Evolutionary conservation across 2,329 filamentous ascomycete genomes (phyloP).

Genomic region (Xylaria sp.): DNA sequence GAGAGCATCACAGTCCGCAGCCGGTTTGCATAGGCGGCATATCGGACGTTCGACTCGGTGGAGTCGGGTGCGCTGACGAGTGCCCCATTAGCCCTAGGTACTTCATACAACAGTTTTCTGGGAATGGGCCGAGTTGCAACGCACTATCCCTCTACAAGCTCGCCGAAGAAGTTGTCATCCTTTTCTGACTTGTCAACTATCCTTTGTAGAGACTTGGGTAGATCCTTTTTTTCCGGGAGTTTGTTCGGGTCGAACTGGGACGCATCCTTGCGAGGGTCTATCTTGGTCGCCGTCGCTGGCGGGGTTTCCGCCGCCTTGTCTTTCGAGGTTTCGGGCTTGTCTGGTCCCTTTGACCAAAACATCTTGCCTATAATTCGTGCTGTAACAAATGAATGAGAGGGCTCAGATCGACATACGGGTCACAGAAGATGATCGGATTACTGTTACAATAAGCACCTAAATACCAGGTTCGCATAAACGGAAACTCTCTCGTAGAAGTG

Average conservation of each 20-base stretch:
- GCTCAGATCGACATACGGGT: not conserved
- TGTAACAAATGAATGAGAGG: not conserved
- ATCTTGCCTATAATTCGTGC: slow-evolving; percentile 19
- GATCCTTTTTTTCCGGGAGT: slow-evolving; percentile 52
- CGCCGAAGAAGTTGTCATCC: slow-evolving; percentile 76
- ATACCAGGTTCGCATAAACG: not conserved
- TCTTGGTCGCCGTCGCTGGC: slow-evolving; percentile 19
- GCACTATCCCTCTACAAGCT: slow-evolving; percentile 78
- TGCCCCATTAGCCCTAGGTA: slow-evolving; percentile 16
- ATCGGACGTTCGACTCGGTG: slow-evolving; percentile 83
- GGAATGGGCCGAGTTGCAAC: slow-evolving; percentile 38
- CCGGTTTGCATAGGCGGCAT: slow-evolving; percentile 88
- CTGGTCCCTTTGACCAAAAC: slow-evolving; percentile 38
- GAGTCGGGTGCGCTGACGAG: slow-evolving; percentile 68
- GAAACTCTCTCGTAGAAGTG: not conserved
- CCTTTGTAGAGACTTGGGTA: slow-evolving; percentile 58
- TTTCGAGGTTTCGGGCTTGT: slow-evolving; percentile 31
- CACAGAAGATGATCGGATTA: too few species aligned
- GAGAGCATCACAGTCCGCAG: slow-evolving; percentile 85
- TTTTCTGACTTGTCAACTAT: slow-evolving; percentile 60
- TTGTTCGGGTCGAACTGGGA: slow-evolving; percentile 49
- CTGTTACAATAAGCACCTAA: slow-evolving; percentile 4
- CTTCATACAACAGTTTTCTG: not conserved
- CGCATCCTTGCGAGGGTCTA: slow-evolving; percentile 37
- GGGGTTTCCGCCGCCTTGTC: slow-evolving; percentile 31